A percentile compares a stretch with the other conserved stretches of the same genome.
phyloP scores from a whole-genome alignment of 1,139 yeast species.

The Suhomyces wounanorum region DNA sequence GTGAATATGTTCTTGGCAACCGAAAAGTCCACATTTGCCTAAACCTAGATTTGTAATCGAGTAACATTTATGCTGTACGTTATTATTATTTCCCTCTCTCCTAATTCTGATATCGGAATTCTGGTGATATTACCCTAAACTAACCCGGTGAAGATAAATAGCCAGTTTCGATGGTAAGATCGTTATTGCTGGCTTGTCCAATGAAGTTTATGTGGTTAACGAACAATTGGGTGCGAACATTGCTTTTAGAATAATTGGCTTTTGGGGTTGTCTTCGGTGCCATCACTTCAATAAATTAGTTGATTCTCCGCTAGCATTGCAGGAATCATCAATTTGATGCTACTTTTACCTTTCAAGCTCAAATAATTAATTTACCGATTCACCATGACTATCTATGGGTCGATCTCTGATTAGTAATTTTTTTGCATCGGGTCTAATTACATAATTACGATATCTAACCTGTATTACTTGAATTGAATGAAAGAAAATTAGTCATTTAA shows the following conservation, averaged over 20 bases:
- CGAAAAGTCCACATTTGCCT: neutral
- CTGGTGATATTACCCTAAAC: neutral
- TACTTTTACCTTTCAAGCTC: no score
- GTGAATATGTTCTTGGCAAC: neutral
- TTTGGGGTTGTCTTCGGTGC: no score
- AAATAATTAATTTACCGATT: neutral
- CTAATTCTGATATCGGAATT: neutral
- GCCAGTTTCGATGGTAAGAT: no score
- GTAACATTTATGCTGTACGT: neutral
- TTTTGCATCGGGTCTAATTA: neutral
- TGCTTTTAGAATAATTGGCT: no score
- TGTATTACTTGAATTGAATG: neutral
- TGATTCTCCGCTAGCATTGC: no score
- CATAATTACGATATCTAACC: neutral
- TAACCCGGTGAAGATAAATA: no score
- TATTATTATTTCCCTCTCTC: neutral
- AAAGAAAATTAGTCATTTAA: neutral
- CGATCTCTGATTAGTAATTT: neutral
- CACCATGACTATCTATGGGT: neutral
- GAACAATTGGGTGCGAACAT: no score
- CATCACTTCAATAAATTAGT: no score
- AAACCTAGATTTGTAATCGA: neutral
- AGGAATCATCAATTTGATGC: no score
- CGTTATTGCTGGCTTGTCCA: no score
- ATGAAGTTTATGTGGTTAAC: no score